phyloP scores from a whole-genome alignment of 208 protist genomes.

The Acanthamoeba royreba region DNA sequence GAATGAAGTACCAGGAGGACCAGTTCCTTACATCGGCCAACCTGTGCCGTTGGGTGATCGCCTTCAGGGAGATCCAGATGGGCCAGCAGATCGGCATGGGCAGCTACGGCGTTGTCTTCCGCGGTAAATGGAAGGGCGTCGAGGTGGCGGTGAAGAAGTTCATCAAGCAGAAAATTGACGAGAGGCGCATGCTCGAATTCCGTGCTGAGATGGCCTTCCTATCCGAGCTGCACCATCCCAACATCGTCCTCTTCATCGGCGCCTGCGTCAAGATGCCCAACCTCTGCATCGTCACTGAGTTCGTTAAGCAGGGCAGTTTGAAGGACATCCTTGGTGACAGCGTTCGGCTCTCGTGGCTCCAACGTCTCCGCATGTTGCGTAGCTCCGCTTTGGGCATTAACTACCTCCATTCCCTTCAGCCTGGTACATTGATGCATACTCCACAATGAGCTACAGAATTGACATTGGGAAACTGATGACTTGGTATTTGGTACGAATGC shows the following conservation, averaged over 20 bases:
- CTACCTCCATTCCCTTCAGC: slow-evolving; percentile 68
- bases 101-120: slow-evolving; percentile 60
- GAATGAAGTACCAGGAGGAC: neutral
- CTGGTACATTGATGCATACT: neutral
- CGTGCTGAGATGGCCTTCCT: slow-evolving; percentile 14
- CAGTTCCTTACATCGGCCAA: slow-evolving; percentile 1
- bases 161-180: neutral
- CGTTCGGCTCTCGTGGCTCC: slow-evolving; percentile 48
- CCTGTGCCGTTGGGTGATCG: slow-evolving; percentile 18
- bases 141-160: slow-evolving; percentile 65
- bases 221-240: slow-evolving; percentile 3
- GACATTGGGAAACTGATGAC: neutral
- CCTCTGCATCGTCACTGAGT: slow-evolving; percentile 31
- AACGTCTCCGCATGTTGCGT: neutral
- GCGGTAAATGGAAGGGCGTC: slow-evolving; percentile 59
- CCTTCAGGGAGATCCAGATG: neutral
- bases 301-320: neutral
- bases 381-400: slow-evolving; percentile 64
- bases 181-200: neutral
- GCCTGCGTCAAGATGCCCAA: slow-evolving; percentile 26
- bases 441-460: neutral
- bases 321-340: neutral
- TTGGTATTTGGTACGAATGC: neutral
- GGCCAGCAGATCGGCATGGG: slow-evolving; percentile 49
- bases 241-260: slow-evolving; percentile 40